Evolutionary conservation across 108 stramenopile species (phyloP).

Genomic region (Skeletonema grethae): DNA sequence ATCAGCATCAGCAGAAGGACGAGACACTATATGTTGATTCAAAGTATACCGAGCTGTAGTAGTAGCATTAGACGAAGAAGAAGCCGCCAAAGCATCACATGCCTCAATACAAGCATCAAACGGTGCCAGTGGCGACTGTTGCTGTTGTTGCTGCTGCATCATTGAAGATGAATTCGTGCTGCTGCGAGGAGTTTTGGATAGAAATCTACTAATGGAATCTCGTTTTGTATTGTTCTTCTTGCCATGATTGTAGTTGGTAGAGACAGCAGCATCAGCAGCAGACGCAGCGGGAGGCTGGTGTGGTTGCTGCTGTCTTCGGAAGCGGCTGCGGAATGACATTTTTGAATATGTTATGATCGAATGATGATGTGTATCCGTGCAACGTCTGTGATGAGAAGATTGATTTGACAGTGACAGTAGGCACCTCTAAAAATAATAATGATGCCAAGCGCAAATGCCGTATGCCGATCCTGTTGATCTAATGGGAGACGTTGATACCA

Average conservation of each 20-base stretch:
- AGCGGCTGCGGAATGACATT: not conserved
- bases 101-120: constrained; percentile 62
- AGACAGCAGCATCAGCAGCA: too few species aligned
- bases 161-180: not conserved
- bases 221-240: not conserved
- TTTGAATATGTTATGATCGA: not conserved
- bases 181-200: not conserved
- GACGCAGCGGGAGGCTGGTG: not conserved
- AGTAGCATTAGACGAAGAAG: constrained; percentile 1
- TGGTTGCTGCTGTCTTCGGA: not conserved
- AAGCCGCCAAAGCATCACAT: constrained; percentile 48
- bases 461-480: too few species aligned
- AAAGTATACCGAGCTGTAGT: too few species aligned
- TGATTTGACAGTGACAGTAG: too few species aligned
- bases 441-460: too few species aligned
- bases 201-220: not conserved
- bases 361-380: too few species aligned
- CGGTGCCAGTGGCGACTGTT: constrained; percentile 14
- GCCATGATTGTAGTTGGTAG: not conserved
- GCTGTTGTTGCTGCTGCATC: not conserved
- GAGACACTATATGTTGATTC: too few species aligned
- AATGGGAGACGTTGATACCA: too few species aligned
- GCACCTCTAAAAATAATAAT: too few species aligned
- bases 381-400: too few species aligned
- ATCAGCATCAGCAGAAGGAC: too few species aligned